Percentiles rank a stretch among this genome's conserved stretches.
Conservation (phyloP, 805 yeast genomes). For the Candida krabiensis region DNA sequence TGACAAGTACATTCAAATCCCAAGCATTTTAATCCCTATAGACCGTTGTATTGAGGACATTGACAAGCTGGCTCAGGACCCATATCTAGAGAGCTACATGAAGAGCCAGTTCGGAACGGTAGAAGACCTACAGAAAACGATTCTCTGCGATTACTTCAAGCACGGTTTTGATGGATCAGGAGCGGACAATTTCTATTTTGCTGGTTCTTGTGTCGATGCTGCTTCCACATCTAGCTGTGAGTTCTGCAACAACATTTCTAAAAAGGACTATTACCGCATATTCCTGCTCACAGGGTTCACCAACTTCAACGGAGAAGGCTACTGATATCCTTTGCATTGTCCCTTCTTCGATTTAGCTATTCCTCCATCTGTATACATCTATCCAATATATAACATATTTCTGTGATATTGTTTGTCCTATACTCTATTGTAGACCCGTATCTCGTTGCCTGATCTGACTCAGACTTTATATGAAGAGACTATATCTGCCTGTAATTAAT, state of each 20-base stretch:
- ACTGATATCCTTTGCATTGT: no score
- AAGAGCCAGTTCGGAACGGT: conserved; percentile 57
- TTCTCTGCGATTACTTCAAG: conserved; percentile 51
- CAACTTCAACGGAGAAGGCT: conserved; percentile 78
- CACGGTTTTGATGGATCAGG: conserved; percentile 79
- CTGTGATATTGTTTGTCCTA: no score
- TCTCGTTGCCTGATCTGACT: no score
- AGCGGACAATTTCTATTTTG: conserved; percentile 79
- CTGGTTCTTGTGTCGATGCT: conserved; percentile 85
- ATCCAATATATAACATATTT: no score
- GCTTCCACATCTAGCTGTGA: conserved; percentile 81
- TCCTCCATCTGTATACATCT: no score
- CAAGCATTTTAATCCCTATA: conserved; percentile 72
- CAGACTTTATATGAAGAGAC: no score
- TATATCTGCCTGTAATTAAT: no score
- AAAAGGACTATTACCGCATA: conserved; percentile 60
- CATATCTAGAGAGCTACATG: conserved; percentile 49
- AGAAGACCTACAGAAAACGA: conserved; percentile 49
- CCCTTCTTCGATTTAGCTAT: no score
- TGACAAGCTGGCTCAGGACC: conserved; percentile 51
- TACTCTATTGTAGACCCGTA: no score
- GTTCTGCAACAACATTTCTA: conserved; percentile 69
- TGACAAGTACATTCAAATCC: conserved; percentile 80
- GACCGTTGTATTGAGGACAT: conserved; percentile 57
- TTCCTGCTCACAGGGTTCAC: conserved; percentile 69